Base-by-base conservation (phyloP, 306 rosid genomes). In the Castanea crenata region DNA sequence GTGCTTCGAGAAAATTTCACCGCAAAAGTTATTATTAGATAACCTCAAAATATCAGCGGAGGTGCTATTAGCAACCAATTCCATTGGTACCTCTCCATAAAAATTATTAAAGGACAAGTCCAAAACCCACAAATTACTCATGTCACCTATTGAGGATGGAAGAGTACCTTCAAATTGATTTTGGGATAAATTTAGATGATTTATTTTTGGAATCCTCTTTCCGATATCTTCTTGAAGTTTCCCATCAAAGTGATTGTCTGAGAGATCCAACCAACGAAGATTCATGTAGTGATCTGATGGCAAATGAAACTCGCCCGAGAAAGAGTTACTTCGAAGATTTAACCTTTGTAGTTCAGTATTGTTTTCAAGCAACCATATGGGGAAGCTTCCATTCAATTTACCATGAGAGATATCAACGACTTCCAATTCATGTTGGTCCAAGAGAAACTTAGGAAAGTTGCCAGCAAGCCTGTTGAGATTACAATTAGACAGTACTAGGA, bases 351-450 rank as follows among this genome's bases (percentile, higher is more conserved):
- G 76, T 71, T 64, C 3, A 57, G 77, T 51, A 69, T 81, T 81
- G 20, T 76, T 78, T 11, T 78, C 69, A 9, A 84, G 9, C 79
- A 79, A 11, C 84, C 83, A 83, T 41, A 2, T 25, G 14, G 88
- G 83, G 19, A 85, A 71, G 46, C n/a, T 38, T 1, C 83, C 88
- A 35, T 27, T 16, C 1, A 81, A 0, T 0, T 85, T 70, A 78
- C 75, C 78, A 14, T 44, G 18, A 0, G 88, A 78, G 4, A 81
- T 65, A 55, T 46, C 79, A 0, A 81, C 0, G 3, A 1, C 12
- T 57, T 3, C 15, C 41, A 85, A n/a, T 11, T 63, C 72, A 13
- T 85, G 34, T 44, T 85, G 83, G 41, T 21, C 19, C 13, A 71
- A 32, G 25, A 85, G 80, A 59, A 85, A 85, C 27, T 23, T 76